These are phyloP conservation scores for Ogataea neopini DNA, from an alignment of 805 yeast genomes.

Conservation along the genomic window DNA sequence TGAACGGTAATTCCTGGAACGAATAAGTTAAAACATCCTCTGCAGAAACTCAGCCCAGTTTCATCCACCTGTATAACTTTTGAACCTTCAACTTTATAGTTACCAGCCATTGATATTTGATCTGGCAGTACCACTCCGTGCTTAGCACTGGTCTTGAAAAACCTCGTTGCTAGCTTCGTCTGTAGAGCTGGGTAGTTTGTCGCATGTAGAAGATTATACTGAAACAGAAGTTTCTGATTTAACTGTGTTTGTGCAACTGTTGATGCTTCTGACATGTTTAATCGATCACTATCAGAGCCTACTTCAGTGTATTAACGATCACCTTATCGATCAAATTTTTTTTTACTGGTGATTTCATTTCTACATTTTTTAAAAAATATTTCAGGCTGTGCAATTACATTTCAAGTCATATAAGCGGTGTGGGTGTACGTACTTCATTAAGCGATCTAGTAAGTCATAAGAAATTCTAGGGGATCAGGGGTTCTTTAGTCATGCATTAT, in stretches of 20 bases:
- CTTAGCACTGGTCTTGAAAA: constrained; percentile 13
- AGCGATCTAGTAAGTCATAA: not conserved
- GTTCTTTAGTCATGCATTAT: constrained; percentile 7
- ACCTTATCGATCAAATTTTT: not conserved
- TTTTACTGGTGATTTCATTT: too few species aligned
- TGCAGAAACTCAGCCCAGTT: constrained; percentile 18
- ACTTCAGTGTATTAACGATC: not conserved
- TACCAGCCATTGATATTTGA: constrained; percentile 7
- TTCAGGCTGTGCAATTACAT: constrained; percentile 3
- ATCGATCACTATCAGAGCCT: too few species aligned
- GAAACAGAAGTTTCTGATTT: constrained; percentile 15
- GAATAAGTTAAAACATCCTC: constrained; percentile 19
- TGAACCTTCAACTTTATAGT: not conserved
- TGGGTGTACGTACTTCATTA: not conserved
- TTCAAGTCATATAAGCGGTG: not conserved
- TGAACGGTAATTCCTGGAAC: constrained; percentile 24
- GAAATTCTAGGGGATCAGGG: too few species aligned
- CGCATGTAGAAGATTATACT: constrained; percentile 23
- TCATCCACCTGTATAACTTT: constrained; percentile 9
- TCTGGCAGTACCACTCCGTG: constrained; percentile 22
- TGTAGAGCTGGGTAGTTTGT: constrained; percentile 15
- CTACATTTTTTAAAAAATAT: not conserved
- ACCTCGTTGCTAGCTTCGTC: constrained; percentile 19
- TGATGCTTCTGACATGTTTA: not conserved
- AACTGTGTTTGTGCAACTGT: constrained; percentile 10